These are phyloP conservation scores for Juglanconis juglandina DNA, from an alignment of 2,329 filamentous ascomycete species.

Conservation along the genomic window DNA sequence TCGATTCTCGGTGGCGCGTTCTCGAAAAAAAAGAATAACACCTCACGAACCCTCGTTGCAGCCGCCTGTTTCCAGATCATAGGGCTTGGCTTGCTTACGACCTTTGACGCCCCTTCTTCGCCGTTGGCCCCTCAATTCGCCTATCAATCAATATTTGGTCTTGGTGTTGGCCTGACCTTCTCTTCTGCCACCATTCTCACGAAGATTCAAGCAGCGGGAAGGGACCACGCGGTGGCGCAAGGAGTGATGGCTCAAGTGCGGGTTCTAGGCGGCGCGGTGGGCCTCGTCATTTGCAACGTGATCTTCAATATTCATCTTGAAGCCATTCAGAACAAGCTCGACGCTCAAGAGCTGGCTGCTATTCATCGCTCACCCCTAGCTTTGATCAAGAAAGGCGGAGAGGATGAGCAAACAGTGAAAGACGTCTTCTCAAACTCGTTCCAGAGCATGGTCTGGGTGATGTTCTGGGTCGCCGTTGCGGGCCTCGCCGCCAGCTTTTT, in stretches of 20 bases:
- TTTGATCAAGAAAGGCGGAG: slow-evolving; percentile 31
- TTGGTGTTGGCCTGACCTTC: slow-evolving; percentile 58
- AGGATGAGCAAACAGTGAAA: slow-evolving; percentile 33
- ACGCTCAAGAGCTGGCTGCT: slow-evolving; percentile 34
- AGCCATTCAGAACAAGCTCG: slow-evolving; percentile 26
- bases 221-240: slow-evolving; percentile 55
- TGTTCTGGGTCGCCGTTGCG: slow-evolving; percentile 40
- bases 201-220: slow-evolving; percentile 46
- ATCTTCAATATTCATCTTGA: slow-evolving; percentile 49
- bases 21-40: slow-evolving; percentile 52
- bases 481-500: slow-evolving; percentile 43
- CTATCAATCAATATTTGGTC: slow-evolving; percentile 54
- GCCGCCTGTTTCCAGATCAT: slow-evolving; percentile 51
- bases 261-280: slow-evolving; percentile 57
- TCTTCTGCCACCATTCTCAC: slow-evolving; percentile 57
- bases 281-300: slow-evolving; percentile 56
- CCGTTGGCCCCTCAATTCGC: slow-evolving; percentile 45
- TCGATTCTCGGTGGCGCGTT: slow-evolving; percentile 53
- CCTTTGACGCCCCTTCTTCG: slow-evolving; percentile 30
- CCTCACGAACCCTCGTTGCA: slow-evolving; percentile 46
- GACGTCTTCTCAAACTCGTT: slow-evolving; percentile 45
- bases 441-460: slow-evolving; percentile 42
- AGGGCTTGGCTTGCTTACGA: slow-evolving; percentile 49
- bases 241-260: slow-evolving; percentile 58
- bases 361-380: slow-evolving; percentile 44